phyloP scores from a whole-genome alignment of 139 green algal species.

The Mesotaenium endlicherianum region DNA sequence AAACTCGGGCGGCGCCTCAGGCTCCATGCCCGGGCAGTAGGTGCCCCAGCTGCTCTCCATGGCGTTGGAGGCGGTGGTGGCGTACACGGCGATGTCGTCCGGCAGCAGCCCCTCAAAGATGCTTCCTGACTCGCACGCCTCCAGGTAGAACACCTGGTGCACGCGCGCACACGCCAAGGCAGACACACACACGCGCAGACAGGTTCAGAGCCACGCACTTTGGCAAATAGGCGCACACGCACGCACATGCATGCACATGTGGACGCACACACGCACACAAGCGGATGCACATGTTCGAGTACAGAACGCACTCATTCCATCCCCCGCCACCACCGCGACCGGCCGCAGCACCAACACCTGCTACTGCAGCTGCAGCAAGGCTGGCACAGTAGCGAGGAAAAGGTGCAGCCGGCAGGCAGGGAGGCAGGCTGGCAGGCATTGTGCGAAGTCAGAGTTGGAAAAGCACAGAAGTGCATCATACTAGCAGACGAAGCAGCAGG shows the following conservation, averaged over 20 bases:
- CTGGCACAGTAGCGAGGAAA: no score
- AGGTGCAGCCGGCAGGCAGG: no score
- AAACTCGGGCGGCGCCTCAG: conserved; percentile 58
- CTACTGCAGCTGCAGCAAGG: no score
- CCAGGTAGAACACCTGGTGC: conserved; percentile 70
- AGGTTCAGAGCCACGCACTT: background rate
- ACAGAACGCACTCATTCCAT: background rate
- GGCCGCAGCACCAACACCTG: no score
- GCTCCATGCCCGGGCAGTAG: conserved; percentile 75
- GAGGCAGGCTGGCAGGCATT: no score
- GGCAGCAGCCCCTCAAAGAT: conserved; percentile 80
- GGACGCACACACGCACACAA: background rate
- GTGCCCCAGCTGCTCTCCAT: conserved; percentile 86
- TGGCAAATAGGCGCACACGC: background rate
- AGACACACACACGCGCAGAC: background rate
- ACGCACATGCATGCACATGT: background rate
- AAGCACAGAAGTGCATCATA: no score
- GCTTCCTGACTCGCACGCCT: conserved; percentile 88
- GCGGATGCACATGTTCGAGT: background rate
- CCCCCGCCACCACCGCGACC: no score
- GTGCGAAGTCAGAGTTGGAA: no score
- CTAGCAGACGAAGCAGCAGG: no score
- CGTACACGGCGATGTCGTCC: conserved; percentile 62
- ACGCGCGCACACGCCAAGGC: background rate
- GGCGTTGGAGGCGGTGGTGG: conserved; percentile 83